These are phyloP conservation scores for Aspergillus thermomutatus DNA, from an alignment of 2,329 filamentous ascomycete genomes.

Conservation along the genomic window DNA sequence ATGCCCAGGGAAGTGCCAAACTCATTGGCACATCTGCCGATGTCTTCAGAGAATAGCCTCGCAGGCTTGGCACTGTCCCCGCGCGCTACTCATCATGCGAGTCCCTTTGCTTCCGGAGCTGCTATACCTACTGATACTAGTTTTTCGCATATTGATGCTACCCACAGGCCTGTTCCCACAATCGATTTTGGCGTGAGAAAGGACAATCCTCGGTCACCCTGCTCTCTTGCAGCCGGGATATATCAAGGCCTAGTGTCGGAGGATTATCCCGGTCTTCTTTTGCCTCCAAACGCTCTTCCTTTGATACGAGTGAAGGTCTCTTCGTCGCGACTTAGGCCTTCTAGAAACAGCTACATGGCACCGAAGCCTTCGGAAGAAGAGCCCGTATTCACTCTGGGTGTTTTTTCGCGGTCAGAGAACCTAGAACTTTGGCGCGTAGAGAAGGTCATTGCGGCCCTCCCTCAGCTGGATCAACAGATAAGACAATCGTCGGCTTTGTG, in stretches of 20 bases:
- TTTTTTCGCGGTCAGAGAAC: conserved; percentile 66
- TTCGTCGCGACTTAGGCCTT: conserved; percentile 92
- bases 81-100: conserved; percentile 68
- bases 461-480: conserved; percentile 76
- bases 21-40: conserved; percentile 60
- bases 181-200: conserved; percentile 36
- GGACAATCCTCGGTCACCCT: conserved; percentile 30
- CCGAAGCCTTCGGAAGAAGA: conserved; percentile 82
- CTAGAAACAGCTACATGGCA: conserved; percentile 77
- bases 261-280: conserved; percentile 78
- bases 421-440: conserved; percentile 87
- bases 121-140: conserved; percentile 47
- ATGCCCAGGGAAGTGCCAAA: conserved; percentile 48
- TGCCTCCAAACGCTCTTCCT: conserved; percentile 84
- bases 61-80: conserved; percentile 63
- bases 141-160: conserved; percentile 12
- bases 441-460: conserved; percentile 79
- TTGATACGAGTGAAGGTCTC: conserved; percentile 83
- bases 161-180: conserved; percentile 27
- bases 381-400: conserved; percentile 85
- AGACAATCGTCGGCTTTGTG: conserved; percentile 70
- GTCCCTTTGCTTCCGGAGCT: conserved; percentile 68
- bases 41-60: conserved; percentile 60
- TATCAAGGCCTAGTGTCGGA: conserved; percentile 78
- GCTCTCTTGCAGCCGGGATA: conserved; percentile 48